Conservation (phyloP, 768 basidiomycete species). For the Phlegmacium glaucopus region DNA sequence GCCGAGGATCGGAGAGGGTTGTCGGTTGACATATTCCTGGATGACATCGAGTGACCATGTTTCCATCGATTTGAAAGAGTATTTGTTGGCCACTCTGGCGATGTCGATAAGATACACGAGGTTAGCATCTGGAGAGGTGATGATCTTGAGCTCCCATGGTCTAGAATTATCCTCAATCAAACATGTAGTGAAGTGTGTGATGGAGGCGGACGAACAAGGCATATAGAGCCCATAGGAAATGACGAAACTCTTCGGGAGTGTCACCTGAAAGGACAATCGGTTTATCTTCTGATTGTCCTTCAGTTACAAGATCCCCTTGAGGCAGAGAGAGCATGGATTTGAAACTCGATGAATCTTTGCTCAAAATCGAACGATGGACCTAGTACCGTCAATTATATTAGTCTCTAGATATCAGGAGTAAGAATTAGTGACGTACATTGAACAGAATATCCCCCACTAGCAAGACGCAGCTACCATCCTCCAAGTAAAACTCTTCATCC, state of each 20-base stretch:
- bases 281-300: constrained; percentile 62
- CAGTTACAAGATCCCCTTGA: constrained; percentile 43
- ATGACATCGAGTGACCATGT: constrained; percentile 76
- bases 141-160: constrained; percentile 55
- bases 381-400: constrained; percentile 17
- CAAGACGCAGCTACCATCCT: constrained; percentile 67
- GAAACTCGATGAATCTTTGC: constrained; percentile 64
- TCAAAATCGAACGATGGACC: constrained; percentile 60
- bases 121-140: constrained; percentile 46
- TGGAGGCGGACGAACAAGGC: constrained; percentile 49
- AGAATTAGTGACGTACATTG: constrained; percentile 43
- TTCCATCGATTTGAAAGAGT: constrained; percentile 70
- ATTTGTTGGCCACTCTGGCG: constrained; percentile 67
- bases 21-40: constrained; percentile 60
- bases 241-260: constrained; percentile 59
- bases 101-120: constrained; percentile 48
- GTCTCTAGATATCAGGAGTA: background rate
- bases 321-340: constrained; percentile 65
- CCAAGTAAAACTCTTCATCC: constrained; percentile 60
- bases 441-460: constrained; percentile 63
- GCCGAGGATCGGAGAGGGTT: constrained; percentile 47
- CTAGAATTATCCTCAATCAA: constrained; percentile 31
- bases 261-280: constrained; percentile 66
- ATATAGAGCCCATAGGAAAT: constrained; percentile 77
- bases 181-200: background rate